Conservation (phyloP, 2,329 filamentous ascomycete species). For the Metarhizium album region DNA sequence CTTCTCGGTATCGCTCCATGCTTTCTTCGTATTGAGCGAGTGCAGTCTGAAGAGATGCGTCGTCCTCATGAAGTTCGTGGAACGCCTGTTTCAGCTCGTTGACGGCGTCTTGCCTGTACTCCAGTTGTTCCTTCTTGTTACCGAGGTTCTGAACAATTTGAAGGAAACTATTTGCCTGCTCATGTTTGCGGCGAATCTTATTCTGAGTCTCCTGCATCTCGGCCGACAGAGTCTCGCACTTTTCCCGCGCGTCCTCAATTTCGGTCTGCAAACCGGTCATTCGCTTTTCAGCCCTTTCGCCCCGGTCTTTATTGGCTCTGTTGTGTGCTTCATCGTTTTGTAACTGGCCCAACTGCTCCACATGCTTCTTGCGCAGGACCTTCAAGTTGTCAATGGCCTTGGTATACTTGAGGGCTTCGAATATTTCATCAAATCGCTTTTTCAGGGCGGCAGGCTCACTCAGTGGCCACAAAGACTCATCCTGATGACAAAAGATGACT, state of each 20-base stretch:
- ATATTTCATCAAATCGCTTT: slow-evolving; percentile 94
- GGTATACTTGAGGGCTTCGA: slow-evolving; percentile 92
- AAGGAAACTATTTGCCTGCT: slow-evolving; percentile 62
- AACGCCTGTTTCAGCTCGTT: slow-evolving; percentile 61
- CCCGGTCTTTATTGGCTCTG: slow-evolving; percentile 76
- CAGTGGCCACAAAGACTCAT: slow-evolving; percentile 95
- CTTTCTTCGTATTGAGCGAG: slow-evolving; percentile 70
- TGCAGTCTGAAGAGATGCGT: slow-evolving; percentile 61
- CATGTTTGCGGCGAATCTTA: slow-evolving; percentile 55
- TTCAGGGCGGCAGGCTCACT: slow-evolving; percentile 79
- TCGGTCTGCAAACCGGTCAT: slow-evolving; percentile 54
- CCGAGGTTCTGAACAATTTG: slow-evolving; percentile 64
- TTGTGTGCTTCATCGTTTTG: slow-evolving; percentile 67
- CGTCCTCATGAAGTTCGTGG: slow-evolving; percentile 66
- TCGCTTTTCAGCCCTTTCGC: slow-evolving; percentile 58
- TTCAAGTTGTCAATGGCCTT: slow-evolving; percentile 97
- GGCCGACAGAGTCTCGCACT: slow-evolving; percentile 45
- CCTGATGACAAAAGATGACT: slow-evolving; percentile 98
- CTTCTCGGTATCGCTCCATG: slow-evolving; percentile 52
- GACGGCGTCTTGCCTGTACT: slow-evolving; percentile 59
- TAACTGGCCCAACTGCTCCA: slow-evolving; percentile 59
- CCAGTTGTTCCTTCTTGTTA: slow-evolving; percentile 64
- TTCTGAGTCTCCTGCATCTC: slow-evolving; percentile 51
- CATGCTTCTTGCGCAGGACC: slow-evolving; percentile 69
- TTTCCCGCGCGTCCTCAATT: slow-evolving; percentile 48